phyloP scores from a whole-genome alignment of 371 early-diverging fungal genomes.

The Lichtheimia ornata region DNA sequence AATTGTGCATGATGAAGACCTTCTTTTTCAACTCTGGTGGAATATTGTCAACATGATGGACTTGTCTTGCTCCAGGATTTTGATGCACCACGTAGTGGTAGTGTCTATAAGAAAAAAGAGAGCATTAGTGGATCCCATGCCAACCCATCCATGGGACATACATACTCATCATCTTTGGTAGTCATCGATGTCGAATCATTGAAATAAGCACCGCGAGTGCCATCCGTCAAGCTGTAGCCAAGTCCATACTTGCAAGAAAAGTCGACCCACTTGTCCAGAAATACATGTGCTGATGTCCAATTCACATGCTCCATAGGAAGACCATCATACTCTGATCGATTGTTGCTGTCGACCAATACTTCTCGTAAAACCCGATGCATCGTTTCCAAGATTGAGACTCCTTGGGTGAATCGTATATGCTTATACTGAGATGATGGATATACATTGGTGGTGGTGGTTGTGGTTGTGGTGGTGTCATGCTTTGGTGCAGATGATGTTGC shows the following conservation, averaged over 20 bases:
- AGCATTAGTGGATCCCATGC: neutral
- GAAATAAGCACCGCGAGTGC: conserved; percentile 80
- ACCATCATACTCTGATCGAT: neutral
- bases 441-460: neutral
- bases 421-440: no score
- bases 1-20: conserved; percentile 61
- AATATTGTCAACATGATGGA: conserved; percentile 29
- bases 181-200: conserved; percentile 80
- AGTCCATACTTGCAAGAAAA: conserved; percentile 81
- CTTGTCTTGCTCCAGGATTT: neutral
- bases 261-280: conserved; percentile 82
- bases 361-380: conserved; percentile 2
- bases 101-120: neutral
- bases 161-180: conserved; percentile 57
- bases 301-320: neutral
- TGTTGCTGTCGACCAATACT: conserved; percentile 9
- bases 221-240: conserved; percentile 82
- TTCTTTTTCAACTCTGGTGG: conserved; percentile 71
- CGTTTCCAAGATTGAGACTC: conserved; percentile 11
- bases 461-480: neutral
- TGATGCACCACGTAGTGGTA: conserved; percentile 12
- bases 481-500: neutral
- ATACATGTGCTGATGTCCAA: conserved; percentile 37
- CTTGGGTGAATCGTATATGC: neutral
- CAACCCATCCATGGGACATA: neutral